Base-by-base conservation (phyloP, 495 filamentous ascomycete genomes). In the Penicillium lividum region DNA sequence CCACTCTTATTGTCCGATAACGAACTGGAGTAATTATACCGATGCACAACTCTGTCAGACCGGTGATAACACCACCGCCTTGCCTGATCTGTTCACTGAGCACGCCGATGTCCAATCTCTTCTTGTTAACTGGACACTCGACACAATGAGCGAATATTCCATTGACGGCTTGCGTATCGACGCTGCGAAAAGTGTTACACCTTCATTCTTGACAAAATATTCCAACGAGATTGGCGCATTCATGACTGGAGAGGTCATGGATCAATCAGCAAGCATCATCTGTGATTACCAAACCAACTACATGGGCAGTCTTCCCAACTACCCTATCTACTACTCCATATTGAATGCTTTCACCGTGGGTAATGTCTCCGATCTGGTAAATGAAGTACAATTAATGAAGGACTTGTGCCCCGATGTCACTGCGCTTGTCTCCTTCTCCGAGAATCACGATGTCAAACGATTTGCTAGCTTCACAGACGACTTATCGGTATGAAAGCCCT, bases 101-200 rank as follows among this genome's bases (percentile, higher is more conserved):
- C 79, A 84, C 63, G 40, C 74, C 0, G 68, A 75, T 53, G 82
- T 93, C 1, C 77, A 80, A 18, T 67, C 60, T 11, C 78, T 83
- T 16, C 74, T 85, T 13, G 77, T 85, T 31, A 67, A 73, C 11
- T 94, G 90, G 90, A 81, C 90, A 54, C 68, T 69, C 5, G 68
- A 80, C 7, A 73, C 89, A 1, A 82, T 92, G 9, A 65, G 75
- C 1, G 86, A 83, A 16, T 94, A 92, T 68, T 79, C 77, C 27
- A 86, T 94, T 59, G 91, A 95, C 64, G 90, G 88, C 0, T 76
- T 95, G 29, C 84, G 91, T 38, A 77, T 93, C 33, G 91, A 93
- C 63, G 89, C 86, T 11, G 86, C 83, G 16, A 90, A 89, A 64
- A 85, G 93, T 59, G 82, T 90, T 43, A 80, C 83, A 56, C 80